Conservation (phyloP, 305 asterid genomes). For the Fraxinus sp. region DNA sequence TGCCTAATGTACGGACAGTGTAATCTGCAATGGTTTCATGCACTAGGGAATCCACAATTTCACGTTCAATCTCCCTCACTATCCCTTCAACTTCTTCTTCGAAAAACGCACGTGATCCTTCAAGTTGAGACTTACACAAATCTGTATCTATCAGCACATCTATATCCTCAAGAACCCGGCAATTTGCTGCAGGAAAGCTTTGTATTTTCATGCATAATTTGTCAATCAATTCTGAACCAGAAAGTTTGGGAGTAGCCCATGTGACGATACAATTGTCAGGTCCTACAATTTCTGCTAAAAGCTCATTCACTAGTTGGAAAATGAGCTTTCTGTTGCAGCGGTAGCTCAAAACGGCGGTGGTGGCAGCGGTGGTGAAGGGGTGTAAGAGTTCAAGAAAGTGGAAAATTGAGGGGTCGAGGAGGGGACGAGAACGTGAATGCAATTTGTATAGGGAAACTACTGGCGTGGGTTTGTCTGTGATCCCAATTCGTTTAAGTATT, state of each 20-base stretch:
- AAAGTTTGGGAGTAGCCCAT: neutral
- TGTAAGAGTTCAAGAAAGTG: constrained; percentile 71
- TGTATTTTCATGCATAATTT: constrained; percentile 41
- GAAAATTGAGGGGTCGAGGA: constrained; percentile 76
- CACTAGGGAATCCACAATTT: constrained; percentile 52
- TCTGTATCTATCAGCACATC: constrained; percentile 55
- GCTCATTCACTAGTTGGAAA: constrained; percentile 69
- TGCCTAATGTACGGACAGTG: constrained; percentile 27
- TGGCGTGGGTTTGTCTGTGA: constrained; percentile 40
- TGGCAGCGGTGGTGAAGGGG: constrained; percentile 27
- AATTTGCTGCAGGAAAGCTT: constrained; percentile 51
- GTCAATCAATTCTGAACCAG: constrained; percentile 38
- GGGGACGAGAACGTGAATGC: constrained; percentile 63
- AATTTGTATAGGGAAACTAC: constrained; percentile 43
- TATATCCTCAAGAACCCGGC: constrained; percentile 68
- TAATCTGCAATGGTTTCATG: constrained; percentile 48
- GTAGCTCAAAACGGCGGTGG: constrained; percentile 25
- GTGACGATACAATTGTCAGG: constrained; percentile 30
- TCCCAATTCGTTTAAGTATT: constrained; percentile 64
- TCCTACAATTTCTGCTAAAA: constrained; percentile 44
- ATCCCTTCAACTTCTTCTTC: constrained; percentile 54
- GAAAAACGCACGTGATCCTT: constrained; percentile 7
- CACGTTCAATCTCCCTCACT: constrained; percentile 62
- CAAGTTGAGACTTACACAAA: constrained; percentile 20
- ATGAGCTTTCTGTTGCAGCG: constrained; percentile 63